Evolutionary conservation across 2,329 filamentous ascomycete species (phyloP), one percentile per base, ranked within the genome.

Genomic region (Coniosporium tulheliwenetii): DNA sequence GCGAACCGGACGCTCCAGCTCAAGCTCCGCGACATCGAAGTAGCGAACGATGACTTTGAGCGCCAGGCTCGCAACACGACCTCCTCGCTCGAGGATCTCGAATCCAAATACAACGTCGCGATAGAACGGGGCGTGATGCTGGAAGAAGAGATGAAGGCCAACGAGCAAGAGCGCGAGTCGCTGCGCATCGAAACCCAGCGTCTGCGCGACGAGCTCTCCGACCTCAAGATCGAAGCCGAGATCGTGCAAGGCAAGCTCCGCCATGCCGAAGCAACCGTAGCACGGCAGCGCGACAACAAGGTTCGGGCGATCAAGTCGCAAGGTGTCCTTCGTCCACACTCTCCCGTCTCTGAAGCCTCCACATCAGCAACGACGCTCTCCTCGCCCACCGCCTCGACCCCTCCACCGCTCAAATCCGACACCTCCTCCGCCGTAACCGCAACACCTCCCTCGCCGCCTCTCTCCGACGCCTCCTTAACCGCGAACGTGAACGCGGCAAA

Each of bases 21-120:
- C 47, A 84, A 75, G 61, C 67, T 98, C 43, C 80, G 91, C 50
- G 91, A 98, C 59, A 94, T 89, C 51, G 91, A 98, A 63, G 91
- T 98, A 41, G 85, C 84, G 58, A 98, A 96, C 64, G 91, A 98
- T 68, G 91, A 98, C 61, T 95, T 89, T 57, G 91, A 98, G 67
- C 79, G 86, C 49, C 89, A 96, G 65, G 89, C 91, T 50, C 79
- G 91, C 51, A 91, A 95, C 61, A 95, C 89, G 26, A 87, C 85
- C 31, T 95, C 87, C 36, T 95, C 89, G 39, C 75, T 96, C 46
- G 91, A 98, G 63, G 91, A 98, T 56, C 71, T 98, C 60, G 91
- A 98, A 63, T 89, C 83, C 46, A 98, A 96, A 62, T 95, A 91
- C 62, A 96, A 95, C 58, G 76, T 93, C 42, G 77, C 87, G 4